These are phyloP conservation scores for Colletotrichum liaoningense DNA, from an alignment of 2,329 filamentous ascomycete genomes.

Conservation along the genomic window DNA sequence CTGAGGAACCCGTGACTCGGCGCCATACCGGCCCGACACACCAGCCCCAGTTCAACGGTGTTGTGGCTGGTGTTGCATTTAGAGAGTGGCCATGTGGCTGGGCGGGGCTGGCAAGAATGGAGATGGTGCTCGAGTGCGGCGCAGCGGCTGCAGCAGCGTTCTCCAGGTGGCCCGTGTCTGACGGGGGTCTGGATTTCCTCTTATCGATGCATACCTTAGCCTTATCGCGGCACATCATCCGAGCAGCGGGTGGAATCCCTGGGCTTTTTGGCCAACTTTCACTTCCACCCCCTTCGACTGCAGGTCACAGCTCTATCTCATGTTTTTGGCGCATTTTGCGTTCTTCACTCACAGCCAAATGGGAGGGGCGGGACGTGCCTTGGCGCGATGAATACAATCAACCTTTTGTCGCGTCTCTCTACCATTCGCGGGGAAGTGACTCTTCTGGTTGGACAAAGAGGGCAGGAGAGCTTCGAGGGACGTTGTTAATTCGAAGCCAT, in stretches of 20 bases:
- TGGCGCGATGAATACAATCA: conserved; percentile 5
- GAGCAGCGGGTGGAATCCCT: conserved; percentile 16
- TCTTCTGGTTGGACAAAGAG: background rate
- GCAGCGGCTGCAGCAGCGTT: conserved; percentile 7
- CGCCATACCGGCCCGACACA: conserved; percentile 25
- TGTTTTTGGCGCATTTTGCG: conserved; percentile 7
- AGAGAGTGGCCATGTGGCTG: background rate
- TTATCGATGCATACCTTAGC: conserved; percentile 1
- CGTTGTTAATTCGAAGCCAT: background rate
- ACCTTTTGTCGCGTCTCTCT: conserved; percentile 1
- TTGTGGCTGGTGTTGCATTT: conserved; percentile 10
- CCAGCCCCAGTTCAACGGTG: background rate
- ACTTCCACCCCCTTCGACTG: background rate
- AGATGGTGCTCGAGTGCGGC: background rate
- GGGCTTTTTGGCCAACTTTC: background rate
- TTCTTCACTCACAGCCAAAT: background rate
- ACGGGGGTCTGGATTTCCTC: background rate
- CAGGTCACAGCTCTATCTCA: background rate
- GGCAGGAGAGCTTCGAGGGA: background rate
- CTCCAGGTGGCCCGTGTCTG: conserved; percentile 3
- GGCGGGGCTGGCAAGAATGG: too few species aligned
- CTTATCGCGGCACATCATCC: conserved; percentile 13
- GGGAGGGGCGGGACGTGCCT: conserved; percentile 4
- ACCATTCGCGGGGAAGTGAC: background rate
- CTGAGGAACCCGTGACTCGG: conserved; percentile 36